Conservation (phyloP, 169 alveolate genomes). For the Plasmodium vivax region DNA sequence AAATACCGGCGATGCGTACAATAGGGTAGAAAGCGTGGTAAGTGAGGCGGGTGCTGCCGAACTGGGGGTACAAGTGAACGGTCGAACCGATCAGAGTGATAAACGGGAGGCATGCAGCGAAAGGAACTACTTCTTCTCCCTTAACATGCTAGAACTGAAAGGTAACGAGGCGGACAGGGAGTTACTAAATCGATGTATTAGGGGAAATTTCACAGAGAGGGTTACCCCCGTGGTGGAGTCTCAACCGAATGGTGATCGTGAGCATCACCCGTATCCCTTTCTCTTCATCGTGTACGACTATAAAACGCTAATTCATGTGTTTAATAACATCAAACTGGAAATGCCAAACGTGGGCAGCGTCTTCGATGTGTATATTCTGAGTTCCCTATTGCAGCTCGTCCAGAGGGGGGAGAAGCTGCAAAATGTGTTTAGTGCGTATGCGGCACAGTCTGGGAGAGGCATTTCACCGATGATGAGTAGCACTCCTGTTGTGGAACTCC, state of each 20-base stretch:
- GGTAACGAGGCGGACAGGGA: slow-evolving; percentile 5
- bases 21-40: neutral
- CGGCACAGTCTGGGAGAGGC: neutral
- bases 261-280: neutral
- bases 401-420: slow-evolving; percentile 75
- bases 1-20: neutral
- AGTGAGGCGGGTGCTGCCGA: neutral
- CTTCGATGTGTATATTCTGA: slow-evolving; percentile 61
- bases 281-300: slow-evolving; percentile 60
- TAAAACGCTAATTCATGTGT: slow-evolving; percentile 52
- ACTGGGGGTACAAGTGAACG: neutral
- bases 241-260: neutral
- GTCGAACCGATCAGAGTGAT: neutral
- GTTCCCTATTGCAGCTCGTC: slow-evolving; percentile 58
- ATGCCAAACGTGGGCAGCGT: slow-evolving; percentile 22
- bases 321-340: slow-evolving; percentile 21
- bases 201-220: neutral
- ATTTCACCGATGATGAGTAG: neutral
- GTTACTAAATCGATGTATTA: slow-evolving; percentile 5
- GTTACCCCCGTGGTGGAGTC: neutral
- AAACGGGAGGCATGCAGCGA: neutral
- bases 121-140: slow-evolving; percentile 11
- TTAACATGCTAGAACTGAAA: slow-evolving; percentile 23
- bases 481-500: neutral
- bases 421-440: slow-evolving; percentile 32